phyloP scores from a whole-genome alignment of 306 rosid species.

The Styphnolobium japonicum region DNA sequence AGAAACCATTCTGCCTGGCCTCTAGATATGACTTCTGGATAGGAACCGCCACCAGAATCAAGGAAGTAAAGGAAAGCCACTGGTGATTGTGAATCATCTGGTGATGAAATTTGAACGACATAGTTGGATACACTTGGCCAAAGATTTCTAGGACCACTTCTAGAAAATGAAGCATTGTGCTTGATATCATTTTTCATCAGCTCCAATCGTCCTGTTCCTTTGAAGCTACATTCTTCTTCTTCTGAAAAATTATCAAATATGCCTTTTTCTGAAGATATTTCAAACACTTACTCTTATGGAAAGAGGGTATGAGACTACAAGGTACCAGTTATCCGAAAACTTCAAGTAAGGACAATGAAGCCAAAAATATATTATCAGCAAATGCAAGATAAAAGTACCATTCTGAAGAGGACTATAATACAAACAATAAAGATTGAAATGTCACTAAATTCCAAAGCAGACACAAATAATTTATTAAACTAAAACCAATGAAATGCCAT shows the following conservation, averaged over 20 bases:
- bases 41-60: constrained; percentile 94
- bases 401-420: neutral
- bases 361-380: constrained; percentile 2
- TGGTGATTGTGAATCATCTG: constrained; percentile 43
- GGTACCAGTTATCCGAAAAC: neutral
- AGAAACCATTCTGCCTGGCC: constrained; percentile 71
- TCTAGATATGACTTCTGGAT: constrained; percentile 71
- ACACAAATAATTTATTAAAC: neutral
- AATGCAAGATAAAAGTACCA: neutral
- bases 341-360: constrained; percentile 2
- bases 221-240: constrained; percentile 65
- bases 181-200: constrained; percentile 60
- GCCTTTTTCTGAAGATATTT: constrained; percentile 12
- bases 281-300: neutral
- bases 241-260: constrained; percentile 25
- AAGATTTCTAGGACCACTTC: constrained; percentile 61
- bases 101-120: constrained; percentile 52
- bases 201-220: constrained; percentile 59
- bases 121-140: constrained; percentile 88
- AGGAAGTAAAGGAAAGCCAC: constrained; percentile 69
- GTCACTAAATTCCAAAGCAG: neutral
- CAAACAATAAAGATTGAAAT: neutral
- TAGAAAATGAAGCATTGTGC: constrained; percentile 39
- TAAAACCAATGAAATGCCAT: neutral
- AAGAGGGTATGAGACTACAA: neutral